phyloP scores from a whole-genome alignment of 257 asterid genomes.

The Cordia subcordata region DNA sequence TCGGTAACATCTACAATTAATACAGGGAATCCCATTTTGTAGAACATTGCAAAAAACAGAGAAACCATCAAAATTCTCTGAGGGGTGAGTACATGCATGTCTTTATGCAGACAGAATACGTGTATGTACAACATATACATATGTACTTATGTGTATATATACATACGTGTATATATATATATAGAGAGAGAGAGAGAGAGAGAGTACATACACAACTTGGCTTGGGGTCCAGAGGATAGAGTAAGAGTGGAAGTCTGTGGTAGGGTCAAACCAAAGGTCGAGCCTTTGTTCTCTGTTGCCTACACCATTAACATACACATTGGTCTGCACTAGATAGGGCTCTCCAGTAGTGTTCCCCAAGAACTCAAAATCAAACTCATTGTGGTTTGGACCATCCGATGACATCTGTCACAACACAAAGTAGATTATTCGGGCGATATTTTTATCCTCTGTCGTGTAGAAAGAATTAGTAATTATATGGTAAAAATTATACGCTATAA shows the following conservation, averaged over 20 bases:
- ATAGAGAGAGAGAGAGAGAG: no score
- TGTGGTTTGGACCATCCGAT: conserved; percentile 73
- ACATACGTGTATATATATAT: no score
- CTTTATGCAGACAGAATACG: no score
- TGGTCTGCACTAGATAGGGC: conserved; percentile 79
- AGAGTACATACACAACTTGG: conserved; percentile 69
- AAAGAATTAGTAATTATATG: not conserved
- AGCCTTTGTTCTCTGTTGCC: conserved; percentile 86
- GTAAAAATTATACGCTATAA: not conserved
- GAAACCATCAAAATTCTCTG: no score
- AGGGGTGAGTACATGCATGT: no score
- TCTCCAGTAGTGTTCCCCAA: conserved; percentile 85
- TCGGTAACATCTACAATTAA: no score
- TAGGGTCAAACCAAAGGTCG: conserved; percentile 89
- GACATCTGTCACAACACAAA: conserved; percentile 55
- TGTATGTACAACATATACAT: no score
- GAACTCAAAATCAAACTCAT: conserved; percentile 90
- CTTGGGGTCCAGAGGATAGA: conserved; percentile 71
- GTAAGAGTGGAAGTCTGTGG: conserved; percentile 69
- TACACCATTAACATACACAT: conserved; percentile 73
- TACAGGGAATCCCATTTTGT: no score
- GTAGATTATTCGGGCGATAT: no score
- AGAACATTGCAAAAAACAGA: no score
- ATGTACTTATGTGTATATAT: no score
- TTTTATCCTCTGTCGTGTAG: no score